Percentiles rank a stretch among this genome's conserved stretches.
Conservation (phyloP, 2,329 filamentous ascomycete genomes). For the Fusarium brevicatenulatum region DNA sequence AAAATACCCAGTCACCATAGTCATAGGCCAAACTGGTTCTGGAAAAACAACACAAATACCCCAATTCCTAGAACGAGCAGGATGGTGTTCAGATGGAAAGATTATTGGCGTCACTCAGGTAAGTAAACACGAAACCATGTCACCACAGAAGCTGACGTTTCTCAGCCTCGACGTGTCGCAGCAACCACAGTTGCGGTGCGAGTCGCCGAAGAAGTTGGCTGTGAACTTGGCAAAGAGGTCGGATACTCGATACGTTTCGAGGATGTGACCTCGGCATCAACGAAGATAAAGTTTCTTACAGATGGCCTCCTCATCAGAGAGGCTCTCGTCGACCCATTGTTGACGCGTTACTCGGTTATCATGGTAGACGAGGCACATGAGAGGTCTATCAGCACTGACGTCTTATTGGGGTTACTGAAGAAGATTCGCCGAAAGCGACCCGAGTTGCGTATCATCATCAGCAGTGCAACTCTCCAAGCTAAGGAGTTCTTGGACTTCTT, state of each 20-base stretch:
- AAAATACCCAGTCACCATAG: slow-evolving; percentile 83
- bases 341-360: slow-evolving; percentile 92
- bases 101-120: slow-evolving; percentile 91
- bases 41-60: slow-evolving; percentile 97
- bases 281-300: slow-evolving; percentile 93
- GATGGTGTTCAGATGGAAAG: slow-evolving; percentile 88
- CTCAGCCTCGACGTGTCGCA: slow-evolving; percentile 85
- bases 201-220: slow-evolving; percentile 89
- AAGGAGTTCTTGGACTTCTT: slow-evolving; percentile 89
- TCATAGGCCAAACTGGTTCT: slow-evolving; percentile 93
- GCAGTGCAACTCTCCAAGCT: slow-evolving; percentile 92
- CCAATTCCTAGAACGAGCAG: slow-evolving; percentile 86
- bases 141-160: slow-evolving; percentile 22
- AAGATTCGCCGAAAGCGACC: slow-evolving; percentile 85
- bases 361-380: slow-evolving; percentile 99
- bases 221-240: slow-evolving; percentile 87
- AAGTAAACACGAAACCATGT: slow-evolving; percentile 45
- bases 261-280: slow-evolving; percentile 86
- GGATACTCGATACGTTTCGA: slow-evolving; percentile 95
- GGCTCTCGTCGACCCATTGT: slow-evolving; percentile 88
- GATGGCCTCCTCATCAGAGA: slow-evolving; percentile 92
- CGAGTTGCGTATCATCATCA: slow-evolving; percentile 88
- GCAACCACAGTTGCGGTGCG: slow-evolving; percentile 88
- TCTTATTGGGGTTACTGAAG: slow-evolving; percentile 88
- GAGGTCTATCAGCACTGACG: slow-evolving; percentile 89